These are phyloP conservation scores for Russula brevipes DNA, from an alignment of 768 basidiomycete species.

Conservation along the genomic window DNA sequence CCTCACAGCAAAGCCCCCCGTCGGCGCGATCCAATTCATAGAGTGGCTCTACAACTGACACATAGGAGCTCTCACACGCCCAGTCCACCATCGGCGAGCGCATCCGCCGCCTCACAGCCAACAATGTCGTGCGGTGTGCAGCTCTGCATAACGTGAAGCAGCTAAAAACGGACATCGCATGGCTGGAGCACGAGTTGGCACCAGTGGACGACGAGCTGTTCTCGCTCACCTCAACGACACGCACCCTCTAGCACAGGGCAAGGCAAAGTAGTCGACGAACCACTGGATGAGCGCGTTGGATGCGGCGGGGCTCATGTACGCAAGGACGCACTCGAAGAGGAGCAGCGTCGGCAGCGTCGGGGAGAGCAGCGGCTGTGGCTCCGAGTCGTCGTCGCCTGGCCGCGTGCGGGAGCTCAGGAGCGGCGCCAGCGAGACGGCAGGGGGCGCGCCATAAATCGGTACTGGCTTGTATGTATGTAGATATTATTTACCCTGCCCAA, in stretches of 20 bases:
- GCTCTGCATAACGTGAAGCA: slow-evolving; percentile 55
- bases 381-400: neutral
- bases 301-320: slow-evolving; percentile 66
- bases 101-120: slow-evolving; percentile 45
- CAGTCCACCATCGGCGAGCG: slow-evolving; percentile 59
- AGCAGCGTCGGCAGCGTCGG: slow-evolving; percentile 70
- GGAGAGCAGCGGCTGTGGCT: slow-evolving; percentile 44
- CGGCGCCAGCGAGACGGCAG: slow-evolving; percentile 43
- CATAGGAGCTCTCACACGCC: slow-evolving; percentile 54
- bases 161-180: slow-evolving; percentile 56
- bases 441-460: too few species aligned
- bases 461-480: too few species aligned
- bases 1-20: slow-evolving; percentile 55
- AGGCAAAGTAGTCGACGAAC: slow-evolving; percentile 56
- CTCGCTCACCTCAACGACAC: slow-evolving; percentile 75
- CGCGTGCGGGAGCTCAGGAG: slow-evolving; percentile 30
- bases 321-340: slow-evolving; percentile 90
- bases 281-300: slow-evolving; percentile 61
- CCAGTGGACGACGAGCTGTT: slow-evolving; percentile 57
- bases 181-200: slow-evolving; percentile 50
- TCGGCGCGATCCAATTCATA: slow-evolving; percentile 57
- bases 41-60: slow-evolving; percentile 58
- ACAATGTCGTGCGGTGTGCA: slow-evolving; percentile 42
- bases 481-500: too few species aligned
- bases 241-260: slow-evolving; percentile 57